These are phyloP conservation scores for Bothriochloa decipiens DNA, from an alignment of 176 grass and related monocot species.

Conservation along the genomic window DNA sequence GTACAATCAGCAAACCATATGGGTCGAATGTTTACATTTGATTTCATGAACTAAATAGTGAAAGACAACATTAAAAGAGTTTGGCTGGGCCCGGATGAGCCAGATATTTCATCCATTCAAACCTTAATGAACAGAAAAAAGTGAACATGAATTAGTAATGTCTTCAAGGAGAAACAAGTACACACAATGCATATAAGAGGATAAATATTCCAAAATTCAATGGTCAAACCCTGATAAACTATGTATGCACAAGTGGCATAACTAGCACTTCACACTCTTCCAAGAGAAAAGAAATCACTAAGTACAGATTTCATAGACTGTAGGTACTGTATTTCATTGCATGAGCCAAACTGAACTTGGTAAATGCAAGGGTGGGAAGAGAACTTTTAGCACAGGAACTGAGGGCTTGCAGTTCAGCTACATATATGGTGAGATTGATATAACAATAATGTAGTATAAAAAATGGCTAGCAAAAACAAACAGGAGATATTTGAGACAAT, in stretches of 20 bases:
- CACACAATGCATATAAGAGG: neutral
- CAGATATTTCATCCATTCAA: neutral
- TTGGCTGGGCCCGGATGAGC: neutral
- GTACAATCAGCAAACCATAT: neutral
- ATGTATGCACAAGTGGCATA: neutral
- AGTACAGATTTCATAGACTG: neutral
- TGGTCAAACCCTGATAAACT: neutral
- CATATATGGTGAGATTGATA: neutral
- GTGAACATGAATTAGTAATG: conserved; percentile 5
- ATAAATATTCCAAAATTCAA: neutral
- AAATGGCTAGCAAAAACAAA: neutral
- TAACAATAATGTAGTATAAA: conserved; percentile 10
- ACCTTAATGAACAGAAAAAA: neutral
- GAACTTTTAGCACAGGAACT: neutral
- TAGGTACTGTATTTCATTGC: neutral
- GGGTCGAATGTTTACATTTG: neutral
- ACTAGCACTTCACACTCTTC: neutral
- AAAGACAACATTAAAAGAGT: neutral
- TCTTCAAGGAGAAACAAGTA: conserved; percentile 31
- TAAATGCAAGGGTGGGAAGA: neutral
- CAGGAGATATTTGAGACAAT: neutral
- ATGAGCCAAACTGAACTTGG: neutral
- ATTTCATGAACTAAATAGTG: neutral
- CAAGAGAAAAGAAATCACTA: neutral
- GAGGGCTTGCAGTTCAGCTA: neutral